Conservation (phyloP, 2,329 filamentous ascomycete species). For the Colletotrichum sp. region DNA sequence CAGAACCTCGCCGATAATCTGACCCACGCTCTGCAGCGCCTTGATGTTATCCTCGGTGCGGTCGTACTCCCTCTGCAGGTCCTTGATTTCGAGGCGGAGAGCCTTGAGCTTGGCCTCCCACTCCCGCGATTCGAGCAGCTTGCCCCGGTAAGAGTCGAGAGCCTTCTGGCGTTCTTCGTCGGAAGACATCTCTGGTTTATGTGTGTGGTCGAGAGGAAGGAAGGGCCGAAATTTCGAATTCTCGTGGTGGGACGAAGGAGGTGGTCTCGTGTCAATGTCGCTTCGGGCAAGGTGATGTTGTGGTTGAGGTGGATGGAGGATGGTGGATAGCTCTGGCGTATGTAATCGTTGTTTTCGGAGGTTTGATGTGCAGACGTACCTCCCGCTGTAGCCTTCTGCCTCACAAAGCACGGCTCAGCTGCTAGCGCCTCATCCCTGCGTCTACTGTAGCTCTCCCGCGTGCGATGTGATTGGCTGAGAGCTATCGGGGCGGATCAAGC, state of each 20-base stretch:
- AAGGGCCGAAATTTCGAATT: neutral
- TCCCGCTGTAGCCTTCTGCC: conserved; percentile 19
- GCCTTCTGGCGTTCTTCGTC: conserved; percentile 71
- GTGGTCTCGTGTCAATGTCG: neutral
- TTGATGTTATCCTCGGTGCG: conserved; percentile 99
- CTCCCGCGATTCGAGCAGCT: conserved; percentile 92
- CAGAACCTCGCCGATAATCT: conserved; percentile 98
- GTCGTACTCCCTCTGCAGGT: conserved; percentile 92
- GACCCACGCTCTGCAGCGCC: conserved; percentile 96
- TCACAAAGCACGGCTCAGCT: conserved; percentile 15
- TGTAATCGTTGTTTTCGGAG: conserved; percentile 22
- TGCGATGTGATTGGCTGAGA: neutral
- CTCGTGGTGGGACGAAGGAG: neutral
- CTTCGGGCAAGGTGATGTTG: neutral
- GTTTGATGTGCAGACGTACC: conserved; percentile 18
- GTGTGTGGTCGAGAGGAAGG: neutral
- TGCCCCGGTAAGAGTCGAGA: conserved; percentile 78
- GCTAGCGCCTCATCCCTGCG: conserved; percentile 5
- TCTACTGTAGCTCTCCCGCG: conserved; percentile 10
- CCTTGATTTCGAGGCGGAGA: conserved; percentile 94
- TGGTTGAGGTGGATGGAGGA: neutral
- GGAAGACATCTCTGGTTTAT: conserved; percentile 47
- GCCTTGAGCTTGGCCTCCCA: conserved; percentile 98
- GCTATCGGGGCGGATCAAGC: neutral
- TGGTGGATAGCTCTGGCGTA: conserved; percentile 15